Base-by-base conservation (phyloP, 2,329 filamentous ascomycete genomes). In the Pezicula carpinea region DNA sequence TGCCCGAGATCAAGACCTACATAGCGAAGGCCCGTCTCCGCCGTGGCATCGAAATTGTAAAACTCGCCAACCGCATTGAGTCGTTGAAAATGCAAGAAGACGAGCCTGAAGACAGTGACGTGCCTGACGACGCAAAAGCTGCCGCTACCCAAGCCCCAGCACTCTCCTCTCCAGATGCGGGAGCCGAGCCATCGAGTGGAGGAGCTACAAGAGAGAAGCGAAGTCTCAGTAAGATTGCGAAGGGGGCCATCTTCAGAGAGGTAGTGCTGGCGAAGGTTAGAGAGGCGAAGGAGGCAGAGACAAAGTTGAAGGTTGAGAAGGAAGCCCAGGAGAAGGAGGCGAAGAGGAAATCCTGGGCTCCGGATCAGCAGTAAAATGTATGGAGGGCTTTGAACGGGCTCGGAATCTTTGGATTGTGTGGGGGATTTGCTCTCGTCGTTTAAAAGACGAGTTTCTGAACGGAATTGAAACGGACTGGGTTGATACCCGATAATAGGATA, bases 1-100 rank as follows among this genome's bases (percentile, higher is more conserved):
- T 99, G 67, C 93, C 93, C 57, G 93, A 99, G 73, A 95, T 99
- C 75, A 88, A 87, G 69, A 86, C 90, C 44, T 95, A 93, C 74
- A 89, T 95, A 69, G 86, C 91, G 53, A 90, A 90, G 69, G 89
- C 89, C 48, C 89, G 90, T 53, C 85, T 99, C 58, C 87, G 87
- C 68, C 87, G 92, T 54, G 92, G 91, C 61, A 95, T 99, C 71
- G 89, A 97, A 69, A 84, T 96, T 62, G 87, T 97, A 75, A 96
- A 95, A 72, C 82, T 99, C 46, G 83, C 89, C 55, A 96, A 96
- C 71, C 88, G 92, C 54, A 97, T 99, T 71, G 89, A 96, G 66
- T 80, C 87, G 26, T 85, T 99, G 72, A 95, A 90, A 72, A 85
- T 95, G 74, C 86, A 93, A 66, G 91, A 96, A 62, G 90, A 96